phyloP scores from a whole-genome alignment of 495 filamentous ascomycete genomes.

The Tuber melanosporum region DNA sequence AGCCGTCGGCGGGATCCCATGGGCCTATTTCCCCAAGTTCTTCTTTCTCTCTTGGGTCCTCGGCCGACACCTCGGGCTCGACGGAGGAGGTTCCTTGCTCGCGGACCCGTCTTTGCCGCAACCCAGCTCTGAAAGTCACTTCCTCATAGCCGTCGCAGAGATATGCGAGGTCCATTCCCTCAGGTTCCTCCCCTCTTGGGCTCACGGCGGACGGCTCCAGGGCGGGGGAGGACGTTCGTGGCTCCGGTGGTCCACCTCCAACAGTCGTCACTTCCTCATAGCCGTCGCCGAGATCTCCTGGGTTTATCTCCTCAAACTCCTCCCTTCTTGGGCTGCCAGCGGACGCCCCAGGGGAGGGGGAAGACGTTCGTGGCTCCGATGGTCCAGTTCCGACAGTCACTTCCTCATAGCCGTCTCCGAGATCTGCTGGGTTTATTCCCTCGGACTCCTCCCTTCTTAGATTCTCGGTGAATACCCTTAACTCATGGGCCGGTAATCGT shows the following conservation, averaged over 20 bases:
- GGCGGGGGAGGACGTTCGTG: too few relatives aligned
- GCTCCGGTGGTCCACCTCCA: too few relatives aligned
- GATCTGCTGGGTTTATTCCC: neutral
- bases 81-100: too few relatives aligned
- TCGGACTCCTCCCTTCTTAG: slow-evolving; percentile 2
- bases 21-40: neutral
- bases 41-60: neutral
- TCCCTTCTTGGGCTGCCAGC: neutral
- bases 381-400: neutral
- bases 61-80: too few relatives aligned
- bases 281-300: too few relatives aligned
- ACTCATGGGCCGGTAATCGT: slow-evolving; percentile 11
- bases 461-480: slow-evolving; percentile 9
- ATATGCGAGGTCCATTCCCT: neutral
- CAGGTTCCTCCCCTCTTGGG: too few relatives aligned
- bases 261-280: too few relatives aligned
- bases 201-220: too few relatives aligned
- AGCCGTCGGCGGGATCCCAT: neutral
- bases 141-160: neutral
- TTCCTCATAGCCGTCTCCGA: neutral
- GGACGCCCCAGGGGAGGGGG: slow-evolving; percentile 1
- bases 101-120: too few relatives aligned
- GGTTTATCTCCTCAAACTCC: too few relatives aligned
- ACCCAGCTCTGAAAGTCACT: neutral
- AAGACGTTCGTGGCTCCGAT: neutral